Evolutionary conservation across 148 eudicot species (phyloP), one percentile per base, ranked within the genome.

Genomic region (Rhododendron mucronatum): DNA sequence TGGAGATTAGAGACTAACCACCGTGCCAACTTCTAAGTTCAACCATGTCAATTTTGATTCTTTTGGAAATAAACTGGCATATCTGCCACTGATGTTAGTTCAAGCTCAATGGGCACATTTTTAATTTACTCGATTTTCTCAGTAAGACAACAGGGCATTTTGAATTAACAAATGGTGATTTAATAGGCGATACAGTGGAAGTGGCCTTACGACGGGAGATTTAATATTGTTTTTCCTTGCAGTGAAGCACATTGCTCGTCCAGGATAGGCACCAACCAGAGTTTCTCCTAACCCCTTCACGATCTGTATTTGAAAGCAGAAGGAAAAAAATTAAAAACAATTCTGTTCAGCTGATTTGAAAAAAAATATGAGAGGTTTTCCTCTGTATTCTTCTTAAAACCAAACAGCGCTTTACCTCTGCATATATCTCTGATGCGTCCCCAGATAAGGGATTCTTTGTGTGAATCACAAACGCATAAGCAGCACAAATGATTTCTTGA

Each of bases 181-280:
- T 69, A 16, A 69, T 26, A 28, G 37, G 75, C 15, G 1, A 65
- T 35, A 41, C 16, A 23, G 80, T 76, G 45, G 41, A 20, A 26
- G 82, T 79, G 30, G 51, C 57, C 82, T 47, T 79, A 79, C 82
- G 21, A 9, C 47, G 47, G 82, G 82, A 41, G 51, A 79, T 79
- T 79, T 79, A 47, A 12, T 6, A n/a, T 47, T 79, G 82, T 47
- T 47, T 47, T 79, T 79, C 55, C 44, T 79, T 23, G 82, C 47
- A 79, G 55, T 79, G 55, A 79, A 79, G 55, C 82, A 41, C 82
- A 79, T 47, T 55, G 82, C 82, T 79, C 82, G 35, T 12, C 82
- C 82, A 79, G 53, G 82, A 79, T 79, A 79, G 55, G 82, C 59
- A 79, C 82, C 82, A 13, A 79, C 82, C 28, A 79, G 48, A 79